These are phyloP conservation scores for Dryas integrifolia DNA, from an alignment of 331 rosid species.

Conservation along the genomic window DNA sequence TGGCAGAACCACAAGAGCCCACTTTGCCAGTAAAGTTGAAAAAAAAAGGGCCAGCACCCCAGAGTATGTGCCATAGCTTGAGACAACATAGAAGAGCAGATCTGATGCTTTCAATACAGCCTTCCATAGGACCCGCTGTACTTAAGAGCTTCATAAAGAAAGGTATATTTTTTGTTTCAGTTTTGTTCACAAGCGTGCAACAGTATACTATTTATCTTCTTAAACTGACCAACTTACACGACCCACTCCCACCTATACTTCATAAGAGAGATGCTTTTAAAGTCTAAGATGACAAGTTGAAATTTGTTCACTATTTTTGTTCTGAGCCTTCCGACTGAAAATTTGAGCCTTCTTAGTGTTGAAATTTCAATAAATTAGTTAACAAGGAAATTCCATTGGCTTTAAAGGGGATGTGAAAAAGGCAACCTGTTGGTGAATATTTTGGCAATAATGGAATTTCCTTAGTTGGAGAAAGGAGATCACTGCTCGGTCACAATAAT, in stretches of 20 bases:
- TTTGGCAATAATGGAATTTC: neutral
- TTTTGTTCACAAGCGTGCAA: constrained; percentile 16
- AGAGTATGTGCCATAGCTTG: constrained; percentile 19
- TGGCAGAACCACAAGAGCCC: constrained; percentile 54
- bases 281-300: too few species aligned
- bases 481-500: constrained; percentile 5
- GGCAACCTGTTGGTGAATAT: neutral
- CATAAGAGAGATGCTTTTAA: neutral
- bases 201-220: constrained; percentile 11
- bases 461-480: neutral
- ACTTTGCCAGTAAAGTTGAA: constrained; percentile 27
- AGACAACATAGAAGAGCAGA: constrained; percentile 36
- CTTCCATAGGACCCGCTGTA: constrained; percentile 32
- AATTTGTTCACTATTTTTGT: neutral
- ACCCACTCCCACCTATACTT: neutral
- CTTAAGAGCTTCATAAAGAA: constrained; percentile 34
- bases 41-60: constrained; percentile 31
- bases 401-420: neutral
- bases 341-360: neutral
- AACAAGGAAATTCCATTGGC: neutral
- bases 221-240: neutral
- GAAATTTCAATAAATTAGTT: neutral
- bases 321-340: neutral
- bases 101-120: constrained; percentile 31
- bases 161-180: constrained; percentile 44